These are phyloP conservation scores for Trametes maxima DNA, from an alignment of 768 basidiomycete species.

Conservation along the genomic window DNA sequence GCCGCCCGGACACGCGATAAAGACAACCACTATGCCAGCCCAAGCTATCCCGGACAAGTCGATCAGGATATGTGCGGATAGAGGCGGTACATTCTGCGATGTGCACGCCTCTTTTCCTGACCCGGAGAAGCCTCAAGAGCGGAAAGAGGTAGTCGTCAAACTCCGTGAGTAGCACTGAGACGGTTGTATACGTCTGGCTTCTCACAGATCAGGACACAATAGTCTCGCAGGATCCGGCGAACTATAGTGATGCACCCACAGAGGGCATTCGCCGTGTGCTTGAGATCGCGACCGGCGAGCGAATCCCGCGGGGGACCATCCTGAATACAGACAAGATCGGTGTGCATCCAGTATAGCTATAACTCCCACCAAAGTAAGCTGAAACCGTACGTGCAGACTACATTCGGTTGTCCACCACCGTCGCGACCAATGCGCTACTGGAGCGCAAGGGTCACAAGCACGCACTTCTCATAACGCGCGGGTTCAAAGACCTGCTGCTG, in stretches of 20 bases:
- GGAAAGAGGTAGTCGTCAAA: constrained; percentile 88
- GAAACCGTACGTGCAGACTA: constrained; percentile 58
- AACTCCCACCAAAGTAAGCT: neutral
- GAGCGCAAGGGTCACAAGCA: constrained; percentile 94
- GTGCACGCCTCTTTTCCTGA: constrained; percentile 86
- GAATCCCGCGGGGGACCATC: constrained; percentile 64
- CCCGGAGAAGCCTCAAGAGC: constrained; percentile 56
- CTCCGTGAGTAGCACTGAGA: constrained; percentile 53
- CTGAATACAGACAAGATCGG: constrained; percentile 84
- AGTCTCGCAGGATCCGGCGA: constrained; percentile 88
- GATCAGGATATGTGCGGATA: constrained; percentile 82
- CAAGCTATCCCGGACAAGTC: constrained; percentile 64
- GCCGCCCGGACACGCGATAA: too few relatives aligned
- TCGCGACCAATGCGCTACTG: constrained; percentile 93
- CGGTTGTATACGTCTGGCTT: neutral
- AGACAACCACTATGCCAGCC: constrained; percentile 3
- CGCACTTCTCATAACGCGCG: constrained; percentile 87
- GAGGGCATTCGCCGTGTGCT: constrained; percentile 90
- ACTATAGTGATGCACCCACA: constrained; percentile 92
- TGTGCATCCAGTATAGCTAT: constrained; percentile 33
- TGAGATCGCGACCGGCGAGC: constrained; percentile 70
- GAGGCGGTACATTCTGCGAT: constrained; percentile 93
- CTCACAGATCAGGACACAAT: constrained; percentile 32
- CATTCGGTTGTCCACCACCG: constrained; percentile 90
- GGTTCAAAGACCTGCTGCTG: constrained; percentile 87